Evolutionary conservation across 129 eudicot species (phyloP), one percentile per base, ranked within the genome.

Genomic region (Flaveria trinervia): DNA sequence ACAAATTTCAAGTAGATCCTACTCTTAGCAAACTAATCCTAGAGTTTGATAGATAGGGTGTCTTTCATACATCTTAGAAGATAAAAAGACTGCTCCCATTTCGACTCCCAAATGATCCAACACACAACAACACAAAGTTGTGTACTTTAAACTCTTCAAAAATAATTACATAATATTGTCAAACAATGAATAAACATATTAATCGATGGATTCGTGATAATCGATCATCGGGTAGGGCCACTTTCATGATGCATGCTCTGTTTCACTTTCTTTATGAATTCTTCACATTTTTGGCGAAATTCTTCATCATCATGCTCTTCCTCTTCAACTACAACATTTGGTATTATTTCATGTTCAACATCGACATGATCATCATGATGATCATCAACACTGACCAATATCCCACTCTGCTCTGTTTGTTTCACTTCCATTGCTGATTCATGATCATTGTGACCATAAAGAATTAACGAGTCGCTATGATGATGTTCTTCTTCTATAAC

Each of bases 241-340:
- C 62, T 44, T 50, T 76, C 80, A 13, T 30, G 73, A 76, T 20
- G 73, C 80, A 76, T 30, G 33, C 22, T 50, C 55, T 9, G 55
- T 18, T 1, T 76, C 39, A 76, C 65, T 76, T 52, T 76, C 41
- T 66, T 23, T 65, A 76, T 76, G 41, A 76, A 76, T 20, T 39
- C 80, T 13, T 65, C 73, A 76, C 73, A 76, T 20, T 65, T 76
- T 20, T 65, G 73, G 17, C 23, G 4, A 20, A 76, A 33, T 52
- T 70, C 44, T 48, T 73, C 43, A 17, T 55, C 54, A 5, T 36
- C 41, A 36, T 36, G 41, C 7, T 36, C 41, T 36, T 36, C 41
- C 41, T 36, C 41, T 36, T 36, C 41, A 36, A 4, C 41, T 36
- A 36, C 41, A 36, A 36, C 41, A 36, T 36, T 5, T 36, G 6